Conservation (phyloP, 805 yeast genomes). For the Debaryomyces tyrocola region DNA sequence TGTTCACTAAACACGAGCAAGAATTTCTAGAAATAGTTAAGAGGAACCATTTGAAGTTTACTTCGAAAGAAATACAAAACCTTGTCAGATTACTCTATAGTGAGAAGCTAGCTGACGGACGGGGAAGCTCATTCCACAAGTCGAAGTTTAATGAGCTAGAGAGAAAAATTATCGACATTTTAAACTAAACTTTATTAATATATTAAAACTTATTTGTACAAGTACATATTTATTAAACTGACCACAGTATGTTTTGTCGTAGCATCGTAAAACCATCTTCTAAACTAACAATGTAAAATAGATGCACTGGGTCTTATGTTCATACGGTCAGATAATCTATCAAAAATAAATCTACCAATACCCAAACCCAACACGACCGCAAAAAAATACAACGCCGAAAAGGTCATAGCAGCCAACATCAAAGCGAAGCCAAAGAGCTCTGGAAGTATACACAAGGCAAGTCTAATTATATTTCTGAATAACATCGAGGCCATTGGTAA, state of each 20-base stretch:
- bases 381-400: constrained; percentile 64
- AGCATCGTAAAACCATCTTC: background rate
- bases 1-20: constrained; percentile 51
- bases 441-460: constrained; percentile 55
- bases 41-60: constrained; percentile 33
- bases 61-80: constrained; percentile 47
- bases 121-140: constrained; percentile 36
- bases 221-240: background rate
- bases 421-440: constrained; percentile 69
- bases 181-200: background rate
- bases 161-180: constrained; percentile 20
- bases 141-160: constrained; percentile 39
- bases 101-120: constrained; percentile 41
- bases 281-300: constrained; percentile 6
- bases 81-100: constrained; percentile 54
- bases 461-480: constrained; percentile 55
- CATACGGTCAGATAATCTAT: constrained; percentile 48
- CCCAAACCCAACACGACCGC: constrained; percentile 72
- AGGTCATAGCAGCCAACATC: constrained; percentile 81
- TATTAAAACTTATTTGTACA: background rate
- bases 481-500: constrained; percentile 20
- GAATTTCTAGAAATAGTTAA: constrained; percentile 42
- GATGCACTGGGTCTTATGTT: constrained; percentile 13
- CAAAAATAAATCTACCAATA: constrained; percentile 68
- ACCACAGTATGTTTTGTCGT: too few species aligned